phyloP scores from a whole-genome alignment of 441 rosid species.

The Hura crepitans region DNA sequence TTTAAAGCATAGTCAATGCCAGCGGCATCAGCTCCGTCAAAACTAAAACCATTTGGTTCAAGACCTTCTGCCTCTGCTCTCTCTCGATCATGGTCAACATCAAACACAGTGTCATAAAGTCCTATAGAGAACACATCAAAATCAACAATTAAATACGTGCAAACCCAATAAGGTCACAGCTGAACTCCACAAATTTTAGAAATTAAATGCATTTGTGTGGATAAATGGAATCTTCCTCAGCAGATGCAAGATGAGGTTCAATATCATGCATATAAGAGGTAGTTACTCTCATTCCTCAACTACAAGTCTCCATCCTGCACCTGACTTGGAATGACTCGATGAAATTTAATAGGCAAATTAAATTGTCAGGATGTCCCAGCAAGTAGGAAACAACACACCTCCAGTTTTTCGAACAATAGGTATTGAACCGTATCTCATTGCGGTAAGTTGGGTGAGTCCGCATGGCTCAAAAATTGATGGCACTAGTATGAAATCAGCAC shows the following conservation, averaged over 20 bases:
- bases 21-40: constrained; percentile 80
- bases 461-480: constrained; percentile 98
- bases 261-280: neutral
- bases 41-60: constrained; percentile 87
- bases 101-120: constrained; percentile 89
- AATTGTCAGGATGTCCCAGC: neutral
- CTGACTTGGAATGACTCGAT: neutral
- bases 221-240: constrained; percentile 2
- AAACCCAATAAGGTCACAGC: constrained; percentile 2
- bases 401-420: constrained; percentile 96
- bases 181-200: neutral
- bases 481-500: constrained; percentile 89
- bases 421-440: constrained; percentile 94
- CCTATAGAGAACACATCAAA: constrained; percentile 40
- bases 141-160: constrained; percentile 15
- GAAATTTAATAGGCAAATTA: constrained; percentile 1
- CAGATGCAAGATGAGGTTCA: neutral
- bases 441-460: constrained; percentile 88
- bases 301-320: too few relatives aligned
- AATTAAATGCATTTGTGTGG: neutral
- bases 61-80: constrained; percentile 77
- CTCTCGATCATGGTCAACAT: constrained; percentile 83
- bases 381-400: constrained; percentile 40
- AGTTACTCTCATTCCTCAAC: neutral
- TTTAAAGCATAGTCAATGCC: constrained; percentile 87